A percentile compares a stretch with the other conserved stretches of the same genome.
phyloP scores from a whole-genome alignment of 164 flowering plant species.

The Aristolochia californica region DNA sequence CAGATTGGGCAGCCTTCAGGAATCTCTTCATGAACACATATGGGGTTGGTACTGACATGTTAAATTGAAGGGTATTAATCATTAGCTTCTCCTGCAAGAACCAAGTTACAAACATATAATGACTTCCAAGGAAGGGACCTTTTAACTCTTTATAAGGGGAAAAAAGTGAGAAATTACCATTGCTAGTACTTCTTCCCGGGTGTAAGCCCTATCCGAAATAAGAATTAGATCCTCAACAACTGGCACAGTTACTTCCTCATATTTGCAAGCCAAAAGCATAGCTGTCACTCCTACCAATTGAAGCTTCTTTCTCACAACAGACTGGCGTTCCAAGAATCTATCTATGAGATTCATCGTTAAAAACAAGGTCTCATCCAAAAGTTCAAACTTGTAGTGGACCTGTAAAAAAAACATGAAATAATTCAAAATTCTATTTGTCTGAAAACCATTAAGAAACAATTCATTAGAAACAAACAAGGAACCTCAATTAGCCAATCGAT shows the following conservation, averaged over 20 bases:
- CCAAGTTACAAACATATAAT: not conserved
- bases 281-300: constrained; percentile 90
- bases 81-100: constrained; percentile 65
- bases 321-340: constrained; percentile 52
- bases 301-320: constrained; percentile 60
- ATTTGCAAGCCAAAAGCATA: constrained; percentile 87
- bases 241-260: constrained; percentile 81
- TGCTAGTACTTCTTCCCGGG: constrained; percentile 60
- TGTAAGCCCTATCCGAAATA: constrained; percentile 79
- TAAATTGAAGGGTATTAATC: constrained; percentile 59
- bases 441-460: not conserved
- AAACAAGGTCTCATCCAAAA: constrained; percentile 75
- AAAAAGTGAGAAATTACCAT: constrained; percentile 37
- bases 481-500: constrained; percentile 98
- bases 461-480: not conserved
- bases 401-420: constrained; percentile 13
- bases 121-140: not conserved
- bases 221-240: constrained; percentile 72
- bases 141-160: not conserved
- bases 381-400: constrained; percentile 89
- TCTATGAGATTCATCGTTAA: constrained; percentile 72
- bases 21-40: constrained; percentile 75
- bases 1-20: constrained; percentile 69
- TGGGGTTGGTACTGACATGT: constrained; percentile 68
- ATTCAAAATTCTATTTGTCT: not conserved